These are phyloP conservation scores for Exophiala spinifera DNA, from an alignment of 2,329 filamentous ascomycete genomes.

Conservation along the genomic window DNA sequence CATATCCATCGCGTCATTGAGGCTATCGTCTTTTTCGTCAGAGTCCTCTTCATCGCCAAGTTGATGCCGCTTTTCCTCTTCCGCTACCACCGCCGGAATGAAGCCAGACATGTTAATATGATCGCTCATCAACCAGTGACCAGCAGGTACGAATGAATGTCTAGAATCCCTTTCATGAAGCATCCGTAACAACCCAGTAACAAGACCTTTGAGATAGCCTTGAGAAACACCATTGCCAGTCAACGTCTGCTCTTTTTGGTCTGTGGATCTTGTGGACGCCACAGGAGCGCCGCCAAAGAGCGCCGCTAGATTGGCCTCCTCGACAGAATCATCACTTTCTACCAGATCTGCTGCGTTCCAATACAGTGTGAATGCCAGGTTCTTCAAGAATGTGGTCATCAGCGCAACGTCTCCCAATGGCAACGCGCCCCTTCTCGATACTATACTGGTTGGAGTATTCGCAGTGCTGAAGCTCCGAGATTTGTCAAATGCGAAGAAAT, in stretches of 20 bases:
- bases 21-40: slow-evolving; percentile 46
- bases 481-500: slow-evolving; percentile 64
- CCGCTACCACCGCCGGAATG: slow-evolving; percentile 77
- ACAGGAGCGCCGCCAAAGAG: slow-evolving; percentile 22
- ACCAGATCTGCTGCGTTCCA: slow-evolving; percentile 71
- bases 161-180: slow-evolving; percentile 91
- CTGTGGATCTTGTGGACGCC: slow-evolving; percentile 27
- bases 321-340: slow-evolving; percentile 39
- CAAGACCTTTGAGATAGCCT: slow-evolving; percentile 72
- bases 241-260: slow-evolving; percentile 48
- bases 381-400: slow-evolving; percentile 82
- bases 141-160: slow-evolving; percentile 73
- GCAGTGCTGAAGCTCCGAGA: slow-evolving; percentile 35
- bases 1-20: slow-evolving; percentile 42
- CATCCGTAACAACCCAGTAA: slow-evolving; percentile 78
- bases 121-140: slow-evolving; percentile 92
- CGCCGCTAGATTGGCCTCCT: slow-evolving; percentile 21
- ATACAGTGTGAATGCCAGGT: slow-evolving; percentile 83
- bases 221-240: slow-evolving; percentile 69
- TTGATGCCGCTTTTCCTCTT: slow-evolving; percentile 74
- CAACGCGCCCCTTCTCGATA: slow-evolving; percentile 62
- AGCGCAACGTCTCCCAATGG: slow-evolving; percentile 67
- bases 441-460: slow-evolving; percentile 51
- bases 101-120: slow-evolving; percentile 85
- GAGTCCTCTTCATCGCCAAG: slow-evolving; percentile 64